These are phyloP conservation scores for Pyrus pyrifolia DNA, from an alignment of 306 rosid species.

Conservation along the genomic window DNA sequence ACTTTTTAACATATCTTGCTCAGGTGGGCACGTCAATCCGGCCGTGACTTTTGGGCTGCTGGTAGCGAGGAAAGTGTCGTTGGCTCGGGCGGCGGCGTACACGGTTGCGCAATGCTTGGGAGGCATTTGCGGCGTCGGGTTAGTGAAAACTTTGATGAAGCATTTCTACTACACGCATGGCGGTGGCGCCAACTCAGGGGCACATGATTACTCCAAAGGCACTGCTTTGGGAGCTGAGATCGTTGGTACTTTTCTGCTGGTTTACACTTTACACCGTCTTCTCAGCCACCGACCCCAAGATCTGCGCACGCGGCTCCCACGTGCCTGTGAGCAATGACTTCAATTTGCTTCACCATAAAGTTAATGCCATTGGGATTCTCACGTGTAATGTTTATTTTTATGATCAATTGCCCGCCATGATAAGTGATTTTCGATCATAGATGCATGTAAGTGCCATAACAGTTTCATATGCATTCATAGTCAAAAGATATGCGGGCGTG, in stretches of 20 bases:
- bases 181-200: conserved; percentile 8
- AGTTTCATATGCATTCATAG: too few species aligned
- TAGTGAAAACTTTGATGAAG: conserved; percentile 9
- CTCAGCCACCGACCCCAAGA: conserved; percentile 1
- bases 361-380: too few species aligned
- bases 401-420: too few species aligned
- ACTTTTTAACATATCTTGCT: too few species aligned
- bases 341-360: background rate
- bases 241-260: conserved; percentile 9
- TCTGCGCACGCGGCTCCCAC: conserved; percentile 4
- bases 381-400: too few species aligned
- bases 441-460: too few species aligned
- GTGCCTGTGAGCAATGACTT: background rate
- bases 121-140: background rate
- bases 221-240: conserved; percentile 8
- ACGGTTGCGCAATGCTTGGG: conserved; percentile 13
- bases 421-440: too few species aligned
- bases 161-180: conserved; percentile 2
- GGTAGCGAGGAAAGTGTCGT: conserved; percentile 10
- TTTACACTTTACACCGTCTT: conserved; percentile 10
- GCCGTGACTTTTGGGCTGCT: conserved; percentile 8
- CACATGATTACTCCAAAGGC: background rate
- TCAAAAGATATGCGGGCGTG: too few species aligned
- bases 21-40: conserved; percentile 3
- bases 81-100: background rate